Evolutionary conservation across 2,329 filamentous ascomycete species (phyloP).

Genomic region (Eurotiales sp.): DNA sequence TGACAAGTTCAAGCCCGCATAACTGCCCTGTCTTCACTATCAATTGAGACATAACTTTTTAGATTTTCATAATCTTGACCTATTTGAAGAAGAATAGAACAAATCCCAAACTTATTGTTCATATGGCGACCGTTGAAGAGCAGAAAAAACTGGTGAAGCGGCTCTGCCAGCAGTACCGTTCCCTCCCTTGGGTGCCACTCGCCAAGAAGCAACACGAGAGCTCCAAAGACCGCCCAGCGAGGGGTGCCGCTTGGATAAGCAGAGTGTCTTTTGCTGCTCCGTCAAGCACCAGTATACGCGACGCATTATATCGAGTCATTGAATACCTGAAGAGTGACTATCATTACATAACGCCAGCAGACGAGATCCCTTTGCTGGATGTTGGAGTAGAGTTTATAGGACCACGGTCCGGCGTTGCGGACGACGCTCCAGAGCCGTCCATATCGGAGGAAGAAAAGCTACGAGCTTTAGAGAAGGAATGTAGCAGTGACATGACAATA

Average conservation of each 20-base stretch:
- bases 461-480: conserved; percentile 7
- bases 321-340: conserved; percentile 4
- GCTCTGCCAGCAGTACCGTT: conserved; percentile 1
- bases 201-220: conserved; percentile 1
- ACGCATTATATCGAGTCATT: conserved; percentile 9
- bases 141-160: conserved; percentile 5
- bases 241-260: conserved; percentile 5
- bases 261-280: conserved; percentile 7
- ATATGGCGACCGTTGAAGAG: conserved; percentile 1
- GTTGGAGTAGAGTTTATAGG: conserved; percentile 12
- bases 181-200: conserved; percentile 4
- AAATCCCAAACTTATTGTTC: no score
- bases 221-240: conserved; percentile 1
- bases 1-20: no score
- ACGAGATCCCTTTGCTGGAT: conserved; percentile 6
- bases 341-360: conserved; percentile 5
- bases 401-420: neutral
- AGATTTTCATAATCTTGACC: no score
- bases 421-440: conserved; percentile 4
- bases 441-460: conserved; percentile 8
- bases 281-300: conserved; percentile 4
- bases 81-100: no score
- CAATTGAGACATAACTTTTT: neutral
- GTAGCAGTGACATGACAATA: conserved; percentile 7
- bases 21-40: no score